These are phyloP conservation scores for Pseudogymnoascus sp. DNA, from an alignment of 2,329 filamentous ascomycete species.

Conservation along the genomic window DNA sequence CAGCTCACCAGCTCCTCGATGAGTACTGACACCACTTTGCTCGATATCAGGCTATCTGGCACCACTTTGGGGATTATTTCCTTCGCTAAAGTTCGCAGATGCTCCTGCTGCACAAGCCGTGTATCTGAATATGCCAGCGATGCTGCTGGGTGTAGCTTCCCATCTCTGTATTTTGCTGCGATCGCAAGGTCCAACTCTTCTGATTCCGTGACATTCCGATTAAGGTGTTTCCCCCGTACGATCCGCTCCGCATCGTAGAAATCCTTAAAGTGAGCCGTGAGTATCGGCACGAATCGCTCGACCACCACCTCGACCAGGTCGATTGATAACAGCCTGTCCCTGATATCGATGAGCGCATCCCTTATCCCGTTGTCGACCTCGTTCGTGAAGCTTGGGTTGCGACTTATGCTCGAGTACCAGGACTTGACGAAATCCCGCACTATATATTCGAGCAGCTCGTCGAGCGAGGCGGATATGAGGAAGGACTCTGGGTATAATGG, in stretches of 20 bases:
- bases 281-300: constrained; percentile 74
- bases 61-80: constrained; percentile 69
- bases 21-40: constrained; percentile 71
- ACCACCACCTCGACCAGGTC: constrained; percentile 82
- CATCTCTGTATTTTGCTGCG: constrained; percentile 86
- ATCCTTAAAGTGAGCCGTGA: constrained; percentile 83
- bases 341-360: constrained; percentile 61
- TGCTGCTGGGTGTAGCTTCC: constrained; percentile 80
- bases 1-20: constrained; percentile 89
- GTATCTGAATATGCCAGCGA: constrained; percentile 77
- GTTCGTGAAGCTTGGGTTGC: constrained; percentile 71
- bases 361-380: constrained; percentile 80
- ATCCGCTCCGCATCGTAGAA: constrained; percentile 85
- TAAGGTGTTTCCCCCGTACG: constrained; percentile 81
- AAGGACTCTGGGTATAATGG: constrained; percentile 71
- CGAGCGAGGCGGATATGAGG: constrained; percentile 71
- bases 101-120: constrained; percentile 79
- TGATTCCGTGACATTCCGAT: constrained; percentile 86
- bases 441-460: constrained; percentile 70
- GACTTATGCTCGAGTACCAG: constrained; percentile 86
- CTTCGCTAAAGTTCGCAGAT: constrained; percentile 69
- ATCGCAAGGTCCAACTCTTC: constrained; percentile 94
- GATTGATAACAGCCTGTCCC: constrained; percentile 64
- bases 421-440: constrained; percentile 77
- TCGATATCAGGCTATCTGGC: constrained; percentile 66